Evolutionary conservation across 768 basidiomycete species (phyloP), one percentile per base, ranked within the genome.

Genomic region (Tulasnella calospora): DNA sequence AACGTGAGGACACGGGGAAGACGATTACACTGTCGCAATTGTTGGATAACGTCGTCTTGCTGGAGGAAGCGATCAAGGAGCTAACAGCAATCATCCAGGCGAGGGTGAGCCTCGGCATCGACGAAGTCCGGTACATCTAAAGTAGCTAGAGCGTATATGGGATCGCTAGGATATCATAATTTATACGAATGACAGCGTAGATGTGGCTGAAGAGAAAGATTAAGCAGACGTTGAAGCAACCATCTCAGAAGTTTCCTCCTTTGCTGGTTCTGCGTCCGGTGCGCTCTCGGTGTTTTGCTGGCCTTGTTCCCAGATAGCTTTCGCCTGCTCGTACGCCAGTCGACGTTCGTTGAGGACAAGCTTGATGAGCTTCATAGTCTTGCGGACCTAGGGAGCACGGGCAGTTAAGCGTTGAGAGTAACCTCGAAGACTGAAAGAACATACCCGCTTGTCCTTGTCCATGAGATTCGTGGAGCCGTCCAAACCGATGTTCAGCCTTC

Each of bases 291-390:
- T 21, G 55, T 30, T 36, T 3, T 38, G 71, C 74, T 73, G 35
- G 21, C 55, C 74, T 76, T 76, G 44, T 33, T 57, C 57, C 74
- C 74, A 76, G 38, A 76, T 47, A 30, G 9, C 74, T 38, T 67
- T 76, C 12, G 94, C 94, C 15, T 92, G 89, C 80, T 93, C 89
- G 80, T 95, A 93, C 12, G 94, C 94, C 33, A 94, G 83, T 69
- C 96, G 88, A 46, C 98, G 91, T 83, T 99, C 96, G 82, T 95
- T 95, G 72, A 98, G 86, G 30, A 98, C 91, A 79, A 89, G 90
- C 84, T 99, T 99, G 84, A 99, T 95, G 27, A 94, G 91, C n/a
- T 94, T 95, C 95, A 98, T 97, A 27, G 94, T 92, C 87, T 96
- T 97, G 30, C 93, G 92, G 84, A 91, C 92, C 95, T 98, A 80